Base-by-base conservation (phyloP, 208 protist genomes). In the Leishmania gerbilli region DNA sequence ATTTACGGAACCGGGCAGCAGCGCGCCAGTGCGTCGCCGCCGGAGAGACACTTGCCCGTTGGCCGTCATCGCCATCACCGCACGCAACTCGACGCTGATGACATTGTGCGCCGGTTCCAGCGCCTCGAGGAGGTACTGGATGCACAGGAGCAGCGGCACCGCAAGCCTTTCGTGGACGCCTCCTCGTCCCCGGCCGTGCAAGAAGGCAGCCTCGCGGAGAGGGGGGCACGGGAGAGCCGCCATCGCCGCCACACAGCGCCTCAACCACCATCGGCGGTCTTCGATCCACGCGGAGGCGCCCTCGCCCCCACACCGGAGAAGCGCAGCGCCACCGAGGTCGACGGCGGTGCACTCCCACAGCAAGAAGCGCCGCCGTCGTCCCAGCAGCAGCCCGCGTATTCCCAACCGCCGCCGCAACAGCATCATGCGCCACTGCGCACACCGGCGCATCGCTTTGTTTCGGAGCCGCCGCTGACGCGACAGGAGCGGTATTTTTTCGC, bases 401-500 rank as follows among this genome's bases (percentile, higher is more conserved):
- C 67, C 4, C 31, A 40, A 19, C 21, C 49, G 71, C n/a, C 47
- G n/a, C 40, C 49, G 64, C 60, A 55, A 56, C 74, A 67, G 53
- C 49, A 55, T 13, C 51, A 34, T 2, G 21, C 4, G 3, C 49
- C 68, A 34, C 19, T 45, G 19, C 58, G 78, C 3, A 34, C 67
- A 17, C 64, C 55, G 3, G 55, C 71, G 47, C 40, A 11, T 4
- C 81, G 58, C 34, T 24, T 68, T 11, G 60, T 53, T 1, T 77
- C 78, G 27, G 91, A 95, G 79, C 87, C 88, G 0, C 89, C 91
- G 9, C 86, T 95, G 15, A 91, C 88, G 0, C 80, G n/a, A 6
- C 88, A 83, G 62, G 89, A 95, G 71, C 80, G 82, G 19, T 84
- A 85, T n/a, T 65, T 94, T 15, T 72, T 94, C 15, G 79, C 86